A percentile compares a stretch with the other conserved stretches of the same genome.
Evolutionary conservation across 2,329 filamentous ascomycete species (phyloP).

Genomic region (Microcera coccophila): DNA sequence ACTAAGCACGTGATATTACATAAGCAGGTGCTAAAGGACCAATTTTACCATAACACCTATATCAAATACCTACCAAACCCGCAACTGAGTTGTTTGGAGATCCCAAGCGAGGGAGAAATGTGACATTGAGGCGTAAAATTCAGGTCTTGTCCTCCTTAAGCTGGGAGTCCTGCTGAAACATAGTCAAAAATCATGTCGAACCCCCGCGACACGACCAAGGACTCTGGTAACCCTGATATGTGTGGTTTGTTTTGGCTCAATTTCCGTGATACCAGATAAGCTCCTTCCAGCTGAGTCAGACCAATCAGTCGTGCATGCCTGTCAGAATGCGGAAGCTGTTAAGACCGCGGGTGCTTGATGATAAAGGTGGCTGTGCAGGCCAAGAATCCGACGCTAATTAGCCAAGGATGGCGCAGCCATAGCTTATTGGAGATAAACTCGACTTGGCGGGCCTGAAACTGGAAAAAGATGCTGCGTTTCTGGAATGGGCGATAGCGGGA

Average conservation of each 20-base stretch:
- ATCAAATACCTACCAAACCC: too few species aligned
- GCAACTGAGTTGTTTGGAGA: too few species aligned
- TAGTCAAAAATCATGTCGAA: too few species aligned
- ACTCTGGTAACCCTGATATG: slow-evolving; percentile 3
- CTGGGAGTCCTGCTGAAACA: too few species aligned
- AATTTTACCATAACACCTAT: too few species aligned
- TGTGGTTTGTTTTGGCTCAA: background rate
- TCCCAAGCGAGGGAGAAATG: too few species aligned
- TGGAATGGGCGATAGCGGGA: slow-evolving; percentile 1
- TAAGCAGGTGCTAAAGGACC: too few species aligned
- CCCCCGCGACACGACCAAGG: slow-evolving; percentile 10
- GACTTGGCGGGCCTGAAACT: slow-evolving; percentile 18
- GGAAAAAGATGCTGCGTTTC: slow-evolving; percentile 3
- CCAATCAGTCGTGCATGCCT: background rate
- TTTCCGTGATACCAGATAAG: too few species aligned
- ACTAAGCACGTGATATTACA: too few species aligned
- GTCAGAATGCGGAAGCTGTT: background rate
- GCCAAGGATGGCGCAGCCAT: slow-evolving; percentile 20
- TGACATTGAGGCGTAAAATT: too few species aligned
- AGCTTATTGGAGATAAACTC: slow-evolving; percentile 27
- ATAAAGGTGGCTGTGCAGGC: background rate
- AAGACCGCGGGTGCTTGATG: background rate
- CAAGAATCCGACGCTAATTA: background rate
- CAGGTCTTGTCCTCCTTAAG: too few species aligned
- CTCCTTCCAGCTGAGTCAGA: background rate